Conservation (phyloP, 345 rosid genomes). For the Salix caprea region DNA sequence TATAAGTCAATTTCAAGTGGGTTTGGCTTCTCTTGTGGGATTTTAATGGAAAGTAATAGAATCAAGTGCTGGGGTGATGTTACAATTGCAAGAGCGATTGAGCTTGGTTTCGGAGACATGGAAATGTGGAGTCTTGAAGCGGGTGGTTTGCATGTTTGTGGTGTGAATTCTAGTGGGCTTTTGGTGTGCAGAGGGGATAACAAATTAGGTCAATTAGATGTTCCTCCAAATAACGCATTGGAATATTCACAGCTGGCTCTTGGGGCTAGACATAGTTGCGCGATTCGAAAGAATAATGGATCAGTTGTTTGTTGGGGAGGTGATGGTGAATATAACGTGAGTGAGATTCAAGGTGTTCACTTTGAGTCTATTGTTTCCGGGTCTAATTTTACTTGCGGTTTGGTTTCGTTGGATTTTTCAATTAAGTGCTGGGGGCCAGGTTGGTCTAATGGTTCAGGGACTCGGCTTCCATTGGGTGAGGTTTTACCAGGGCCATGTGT, state of each 20-base stretch:
- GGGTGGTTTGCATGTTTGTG: constrained; percentile 76
- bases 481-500: constrained; percentile 82
- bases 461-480: constrained; percentile 32
- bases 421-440: constrained; percentile 76
- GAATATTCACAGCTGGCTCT: constrained; percentile 52
- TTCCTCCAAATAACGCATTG: constrained; percentile 33
- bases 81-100: constrained; percentile 33
- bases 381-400: constrained; percentile 64
- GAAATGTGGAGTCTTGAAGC: constrained; percentile 51
- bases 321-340: constrained; percentile 29
- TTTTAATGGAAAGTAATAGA: constrained; percentile 17
- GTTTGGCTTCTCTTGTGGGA: constrained; percentile 69
- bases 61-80: constrained; percentile 58
- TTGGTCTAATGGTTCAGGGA: constrained; percentile 27
- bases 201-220: constrained; percentile 46
- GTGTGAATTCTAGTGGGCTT: constrained; percentile 49
- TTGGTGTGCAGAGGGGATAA: constrained; percentile 59
- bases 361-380: constrained; percentile 75
- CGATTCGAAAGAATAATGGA: constrained; percentile 31
- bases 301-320: constrained; percentile 84
- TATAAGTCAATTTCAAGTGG: constrained; percentile 61
- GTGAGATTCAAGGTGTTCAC: constrained; percentile 21
- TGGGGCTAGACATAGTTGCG: constrained; percentile 66
- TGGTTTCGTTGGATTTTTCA: constrained; percentile 37
- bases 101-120: constrained; percentile 39